Percentiles rank a stretch among this genome's conserved stretches.
Evolutionary conservation across 192 early-diverging fungal genomes (phyloP).

Genomic region (Linderina pennispora): DNA sequence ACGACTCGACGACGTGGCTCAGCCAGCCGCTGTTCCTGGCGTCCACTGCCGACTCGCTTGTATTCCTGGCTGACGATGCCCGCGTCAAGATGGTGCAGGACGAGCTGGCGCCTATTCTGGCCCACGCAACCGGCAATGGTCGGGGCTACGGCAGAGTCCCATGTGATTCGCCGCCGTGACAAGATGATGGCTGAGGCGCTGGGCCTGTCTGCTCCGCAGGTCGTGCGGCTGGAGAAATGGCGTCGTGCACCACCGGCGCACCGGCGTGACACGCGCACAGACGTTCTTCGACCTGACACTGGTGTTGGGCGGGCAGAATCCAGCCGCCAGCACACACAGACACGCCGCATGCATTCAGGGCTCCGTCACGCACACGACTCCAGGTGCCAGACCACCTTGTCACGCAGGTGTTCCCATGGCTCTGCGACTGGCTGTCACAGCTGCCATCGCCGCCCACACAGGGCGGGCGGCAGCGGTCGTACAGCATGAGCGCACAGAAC

Average conservation of each 20-base stretch:
- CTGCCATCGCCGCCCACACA: too few relatives aligned
- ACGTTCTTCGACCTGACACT: slow-evolving; percentile 47
- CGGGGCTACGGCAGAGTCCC: slow-evolving; percentile 22
- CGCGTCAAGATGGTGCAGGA: slow-evolving; percentile 44
- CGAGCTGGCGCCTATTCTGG: slow-evolving; percentile 33
- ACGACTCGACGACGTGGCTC: slow-evolving; percentile 29
- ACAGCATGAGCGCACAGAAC: slow-evolving; percentile 40
- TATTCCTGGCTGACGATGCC: slow-evolving; percentile 39
- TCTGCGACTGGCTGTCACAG: slow-evolving; percentile 2
- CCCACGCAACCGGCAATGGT: slow-evolving; percentile 17
- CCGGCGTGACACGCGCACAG: slow-evolving; percentile 41
- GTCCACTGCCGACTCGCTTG: slow-evolving; percentile 34
- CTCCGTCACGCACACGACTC: slow-evolving; percentile 38
- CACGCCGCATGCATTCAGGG: slow-evolving; percentile 26
- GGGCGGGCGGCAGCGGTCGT: slow-evolving; percentile 42
- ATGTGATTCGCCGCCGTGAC: slow-evolving; percentile 38
- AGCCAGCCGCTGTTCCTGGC: slow-evolving; percentile 43
- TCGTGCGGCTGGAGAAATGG: slow-evolving; percentile 43
- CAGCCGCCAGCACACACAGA: slow-evolving; percentile 28
- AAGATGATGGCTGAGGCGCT: slow-evolving; percentile 40
- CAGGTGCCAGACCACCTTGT: slow-evolving; percentile 45
- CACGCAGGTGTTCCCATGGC: slow-evolving; percentile 43
- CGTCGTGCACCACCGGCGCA: slow-evolving; percentile 45
- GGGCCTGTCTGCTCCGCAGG: slow-evolving; percentile 42
- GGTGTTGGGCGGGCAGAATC: slow-evolving; percentile 37